Conservation (phyloP, 345 rosid genomes). For the Pistacia integerrima region DNA sequence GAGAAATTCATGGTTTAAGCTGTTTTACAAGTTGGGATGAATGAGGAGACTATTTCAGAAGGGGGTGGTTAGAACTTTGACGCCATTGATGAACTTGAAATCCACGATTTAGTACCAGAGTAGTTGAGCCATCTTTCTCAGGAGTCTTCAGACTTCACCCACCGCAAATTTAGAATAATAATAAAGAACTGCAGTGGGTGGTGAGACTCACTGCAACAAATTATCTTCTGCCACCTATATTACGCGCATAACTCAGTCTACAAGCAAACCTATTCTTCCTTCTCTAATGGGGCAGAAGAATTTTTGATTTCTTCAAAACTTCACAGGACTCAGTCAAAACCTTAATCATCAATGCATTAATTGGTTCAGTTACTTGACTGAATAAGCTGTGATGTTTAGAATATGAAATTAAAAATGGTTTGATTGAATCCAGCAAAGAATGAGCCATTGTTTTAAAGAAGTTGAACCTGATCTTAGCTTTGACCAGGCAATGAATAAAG, state of each 20-base stretch:
- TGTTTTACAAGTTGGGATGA: not conserved
- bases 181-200: not conserved
- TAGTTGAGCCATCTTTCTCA: not conserved
- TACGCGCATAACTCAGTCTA: too few relatives aligned
- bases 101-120: not conserved
- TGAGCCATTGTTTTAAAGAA: too few relatives aligned
- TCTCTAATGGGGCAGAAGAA: not conserved
- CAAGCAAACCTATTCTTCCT: not conserved
- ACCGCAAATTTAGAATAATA: not conserved
- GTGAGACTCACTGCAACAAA: not conserved
- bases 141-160: not conserved
- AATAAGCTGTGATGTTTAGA: too few relatives aligned
- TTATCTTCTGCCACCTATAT: not conserved
- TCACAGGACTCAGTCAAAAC: not conserved
- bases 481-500: not conserved
- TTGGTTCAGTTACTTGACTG: not conserved
- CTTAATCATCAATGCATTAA: not conserved
- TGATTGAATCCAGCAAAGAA: too few relatives aligned
- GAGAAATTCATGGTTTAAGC: not conserved
- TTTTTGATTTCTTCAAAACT: not conserved
- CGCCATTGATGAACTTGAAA: conserved; percentile 12
- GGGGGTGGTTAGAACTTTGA: not conserved
- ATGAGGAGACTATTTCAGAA: not conserved
- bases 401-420: too few relatives aligned
- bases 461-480: not conserved